Evolutionary conservation across 306 rosid species (phyloP).

Genomic region (Trifolium fragiferum): DNA sequence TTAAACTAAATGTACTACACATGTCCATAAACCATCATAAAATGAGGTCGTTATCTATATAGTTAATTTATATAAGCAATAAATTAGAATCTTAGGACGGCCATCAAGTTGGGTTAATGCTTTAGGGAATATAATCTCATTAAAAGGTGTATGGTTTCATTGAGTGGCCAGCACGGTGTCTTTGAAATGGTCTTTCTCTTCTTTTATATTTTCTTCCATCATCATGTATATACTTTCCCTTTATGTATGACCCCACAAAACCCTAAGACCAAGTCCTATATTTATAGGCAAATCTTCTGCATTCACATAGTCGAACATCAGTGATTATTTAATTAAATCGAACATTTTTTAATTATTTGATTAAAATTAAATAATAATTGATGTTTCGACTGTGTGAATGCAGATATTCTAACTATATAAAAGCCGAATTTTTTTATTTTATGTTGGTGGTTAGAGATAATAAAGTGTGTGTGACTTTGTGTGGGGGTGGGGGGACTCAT

Average conservation of each 20-base stretch:
- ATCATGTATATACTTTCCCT: slow-evolving; percentile 19
- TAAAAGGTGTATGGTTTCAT: slow-evolving; percentile 57
- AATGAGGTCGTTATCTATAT: slow-evolving; percentile 54
- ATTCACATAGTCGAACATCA: no score
- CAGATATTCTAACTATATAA: no score
- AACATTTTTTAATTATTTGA: no score
- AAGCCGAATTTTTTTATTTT: slow-evolving; percentile 22
- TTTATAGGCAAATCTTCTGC: neutral
- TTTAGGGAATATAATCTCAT: slow-evolving; percentile 61
- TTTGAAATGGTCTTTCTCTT: slow-evolving; percentile 50
- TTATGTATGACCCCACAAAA: slow-evolving; percentile 51
- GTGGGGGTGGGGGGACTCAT: slow-evolving; percentile 27
- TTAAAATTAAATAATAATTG: no score
- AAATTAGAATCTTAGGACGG: slow-evolving; percentile 77
- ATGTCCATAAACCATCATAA: slow-evolving; percentile 14
- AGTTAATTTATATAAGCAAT: slow-evolving; percentile 43
- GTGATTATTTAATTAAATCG: no score
- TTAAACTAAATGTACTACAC: slow-evolving; percentile 14
- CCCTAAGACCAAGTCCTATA: slow-evolving; percentile 19
- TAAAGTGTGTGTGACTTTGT: neutral
- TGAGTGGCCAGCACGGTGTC: slow-evolving; percentile 73
- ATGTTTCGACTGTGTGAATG: neutral
- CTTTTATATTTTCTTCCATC: slow-evolving; percentile 18
- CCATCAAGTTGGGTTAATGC: slow-evolving; percentile 58
- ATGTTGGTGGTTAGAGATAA: slow-evolving; percentile 38